Evolutionary conservation across 352 stramenopile species (phyloP).

Genomic region (Aphanomyces astaci): DNA sequence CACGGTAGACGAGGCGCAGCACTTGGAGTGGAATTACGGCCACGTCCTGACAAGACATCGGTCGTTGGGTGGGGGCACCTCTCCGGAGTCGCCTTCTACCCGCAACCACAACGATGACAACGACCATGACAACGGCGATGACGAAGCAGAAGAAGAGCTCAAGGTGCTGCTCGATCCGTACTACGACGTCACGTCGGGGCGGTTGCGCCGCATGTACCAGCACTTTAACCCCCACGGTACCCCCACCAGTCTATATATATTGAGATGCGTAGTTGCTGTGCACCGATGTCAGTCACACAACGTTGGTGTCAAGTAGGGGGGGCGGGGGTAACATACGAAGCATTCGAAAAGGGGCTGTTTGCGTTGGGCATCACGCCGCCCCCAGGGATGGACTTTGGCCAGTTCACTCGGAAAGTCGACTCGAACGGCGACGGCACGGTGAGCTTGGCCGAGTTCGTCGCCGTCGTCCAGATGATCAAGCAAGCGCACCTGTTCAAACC

Average conservation of each 20-base stretch:
- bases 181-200: conserved; percentile 61
- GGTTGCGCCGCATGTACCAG: conserved; percentile 19
- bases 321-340: conserved; percentile 65
- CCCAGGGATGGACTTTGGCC: conserved; percentile 50
- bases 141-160: conserved; percentile 1
- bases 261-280: background rate
- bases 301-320: conserved; percentile 26
- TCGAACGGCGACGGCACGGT: conserved; percentile 75
- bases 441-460: conserved; percentile 77
- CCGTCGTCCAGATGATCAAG: conserved; percentile 85
- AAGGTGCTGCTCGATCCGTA: conserved; percentile 66
- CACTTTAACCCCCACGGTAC: conserved; percentile 14
- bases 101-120: background rate
- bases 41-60: background rate
- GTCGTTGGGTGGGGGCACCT: background rate
- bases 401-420: conserved; percentile 68
- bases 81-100: background rate
- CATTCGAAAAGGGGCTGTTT: conserved; percentile 52
- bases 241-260: background rate
- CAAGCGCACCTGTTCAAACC: conserved; percentile 77
- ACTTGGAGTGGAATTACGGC: conserved; percentile 10
- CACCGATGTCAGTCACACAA: background rate
- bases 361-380: conserved; percentile 67
- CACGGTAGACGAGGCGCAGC: conserved; percentile 11
- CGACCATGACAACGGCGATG: conserved; percentile 6